These are phyloP conservation scores for Solanum microdontum DNA, from an alignment of 257 asterid species.

Conservation along the genomic window DNA sequence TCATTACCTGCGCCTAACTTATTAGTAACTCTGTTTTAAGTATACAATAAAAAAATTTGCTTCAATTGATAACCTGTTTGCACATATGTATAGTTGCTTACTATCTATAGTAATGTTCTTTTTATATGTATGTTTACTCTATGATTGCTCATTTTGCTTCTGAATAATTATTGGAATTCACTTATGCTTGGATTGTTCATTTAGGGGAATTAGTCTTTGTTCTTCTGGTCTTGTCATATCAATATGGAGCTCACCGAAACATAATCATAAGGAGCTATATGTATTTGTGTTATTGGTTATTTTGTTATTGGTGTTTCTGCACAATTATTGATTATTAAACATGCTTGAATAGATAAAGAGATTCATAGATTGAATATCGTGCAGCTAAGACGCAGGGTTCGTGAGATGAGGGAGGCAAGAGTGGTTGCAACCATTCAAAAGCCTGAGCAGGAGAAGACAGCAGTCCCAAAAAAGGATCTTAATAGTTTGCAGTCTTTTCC, in stretches of 20 bases:
- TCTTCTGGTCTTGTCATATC: not conserved
- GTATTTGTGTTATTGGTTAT: not conserved
- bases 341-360: not conserved
- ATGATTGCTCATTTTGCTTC: not conserved
- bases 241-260: not conserved
- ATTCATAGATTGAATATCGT: constrained; percentile 3
- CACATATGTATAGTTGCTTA: not conserved
- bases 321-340: not conserved
- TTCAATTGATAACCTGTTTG: not conserved
- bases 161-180: not conserved
- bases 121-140: not conserved
- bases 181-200: not conserved
- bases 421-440: constrained; percentile 51
- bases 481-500: constrained; percentile 74
- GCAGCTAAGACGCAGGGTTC: constrained; percentile 88
- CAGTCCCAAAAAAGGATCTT: constrained; percentile 50
- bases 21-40: not conserved
- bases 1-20: not conserved
- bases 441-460: constrained; percentile 46
- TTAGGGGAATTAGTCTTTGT: not conserved
- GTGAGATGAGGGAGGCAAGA: constrained; percentile 92
- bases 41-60: not conserved
- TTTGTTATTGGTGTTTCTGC: not conserved
- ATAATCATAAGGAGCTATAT: not conserved
- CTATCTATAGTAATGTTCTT: not conserved